Evolutionary conservation across 257 asterid genomes (phyloP), one percentile per base, ranked within the genome.

Genomic region (Eustoma russellianum): DNA sequence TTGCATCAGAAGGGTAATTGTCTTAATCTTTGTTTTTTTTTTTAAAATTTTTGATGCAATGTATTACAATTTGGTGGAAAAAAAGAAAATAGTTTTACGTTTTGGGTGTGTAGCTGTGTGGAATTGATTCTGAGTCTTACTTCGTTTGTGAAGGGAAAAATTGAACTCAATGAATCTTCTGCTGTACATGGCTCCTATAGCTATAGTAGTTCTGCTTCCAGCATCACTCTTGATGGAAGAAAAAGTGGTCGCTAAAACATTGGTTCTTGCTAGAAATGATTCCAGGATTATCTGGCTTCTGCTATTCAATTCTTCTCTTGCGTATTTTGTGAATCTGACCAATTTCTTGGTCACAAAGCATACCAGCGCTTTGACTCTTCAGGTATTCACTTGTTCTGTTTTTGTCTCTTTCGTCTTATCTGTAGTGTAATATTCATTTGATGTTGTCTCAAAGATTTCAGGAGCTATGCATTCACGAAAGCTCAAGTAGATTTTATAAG

Each of bases 341-440:
- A 80, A 80, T 65, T 80, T 80, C 56, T 73, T 80, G 83, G 88
- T 80, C 62, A 80, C 88, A 33, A 80, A 80, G 52, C 88, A 77
- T 73, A 80, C 88, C 66, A 77, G 88, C 60, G 83, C 88, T 41
- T 53, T 80, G 44, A 80, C 88, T 38, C 88, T 80, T 50, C 88
- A 80, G 88, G 88, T 80, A 80, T n/a, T 51, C 49, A 30, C 52
- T 65, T 35, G 61, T 46, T 63, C 24, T 34, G 17, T 12, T 10
- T 57, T 19, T 38, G 41, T 13, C 16, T 33, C 17, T 10, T 6
- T 53, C 60, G 17, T 52, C 9, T 48, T 10, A 15, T 13, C 18
- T 15, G 17, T 9, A 5, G 5, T 5, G 16, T 15, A 19, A 35
- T 10, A 33, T 17, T 14, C 38, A 24, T 24, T 24, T 24, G 30